Conservation (phyloP, 768 basidiomycete species). For the Hericium coralloides region DNA sequence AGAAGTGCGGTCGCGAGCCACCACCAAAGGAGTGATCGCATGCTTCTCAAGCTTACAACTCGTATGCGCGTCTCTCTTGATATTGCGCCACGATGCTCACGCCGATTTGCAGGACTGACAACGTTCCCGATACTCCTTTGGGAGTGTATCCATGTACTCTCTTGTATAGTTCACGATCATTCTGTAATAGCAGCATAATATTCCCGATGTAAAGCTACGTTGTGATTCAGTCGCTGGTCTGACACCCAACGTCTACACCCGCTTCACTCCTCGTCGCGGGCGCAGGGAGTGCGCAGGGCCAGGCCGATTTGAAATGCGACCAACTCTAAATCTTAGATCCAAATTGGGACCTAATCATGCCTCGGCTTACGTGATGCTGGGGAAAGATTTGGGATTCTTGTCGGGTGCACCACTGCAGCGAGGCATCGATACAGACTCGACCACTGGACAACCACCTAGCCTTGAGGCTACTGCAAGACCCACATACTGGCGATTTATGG, state of each 20-base stretch:
- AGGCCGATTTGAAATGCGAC: background rate
- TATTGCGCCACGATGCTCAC: too few relatives aligned
- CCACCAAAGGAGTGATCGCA: background rate
- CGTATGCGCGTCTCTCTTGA: too few relatives aligned
- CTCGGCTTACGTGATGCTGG: background rate
- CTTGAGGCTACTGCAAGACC: background rate
- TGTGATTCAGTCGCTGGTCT: too few relatives aligned
- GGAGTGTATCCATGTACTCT: too few relatives aligned
- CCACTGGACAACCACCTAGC: background rate
- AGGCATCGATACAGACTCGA: background rate
- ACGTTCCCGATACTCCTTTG: too few relatives aligned
- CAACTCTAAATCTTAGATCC: background rate
- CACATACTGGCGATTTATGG: background rate
- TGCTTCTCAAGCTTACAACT: too few relatives aligned
- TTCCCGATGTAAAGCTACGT: too few relatives aligned
- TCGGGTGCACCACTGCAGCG: background rate
- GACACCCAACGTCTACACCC: too few relatives aligned
- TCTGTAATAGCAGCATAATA: too few relatives aligned
- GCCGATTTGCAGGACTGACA: too few relatives aligned
- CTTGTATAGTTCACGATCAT: too few relatives aligned
- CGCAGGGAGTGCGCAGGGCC: background rate
- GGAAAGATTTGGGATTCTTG: background rate
- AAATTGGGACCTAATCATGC: background rate
- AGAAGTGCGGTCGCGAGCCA: conserved; percentile 17
- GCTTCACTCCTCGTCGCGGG: too few relatives aligned